These are phyloP conservation scores for Scedosporium dehoogii DNA, from an alignment of 2,329 filamentous ascomycete genomes.

Conservation along the genomic window DNA sequence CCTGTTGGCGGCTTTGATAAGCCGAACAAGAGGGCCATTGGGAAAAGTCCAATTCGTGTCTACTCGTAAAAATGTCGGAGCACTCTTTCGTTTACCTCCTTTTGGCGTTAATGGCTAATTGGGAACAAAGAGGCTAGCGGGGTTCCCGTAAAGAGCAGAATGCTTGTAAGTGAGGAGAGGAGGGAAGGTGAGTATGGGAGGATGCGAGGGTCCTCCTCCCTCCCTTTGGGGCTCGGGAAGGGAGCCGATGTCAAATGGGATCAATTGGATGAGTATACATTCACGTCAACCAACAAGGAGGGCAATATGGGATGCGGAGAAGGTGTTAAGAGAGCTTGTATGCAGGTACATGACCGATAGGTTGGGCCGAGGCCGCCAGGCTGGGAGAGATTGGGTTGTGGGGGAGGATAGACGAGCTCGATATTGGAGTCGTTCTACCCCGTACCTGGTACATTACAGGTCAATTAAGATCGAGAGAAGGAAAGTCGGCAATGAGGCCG, in stretches of 20 bases:
- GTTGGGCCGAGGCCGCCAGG: background rate
- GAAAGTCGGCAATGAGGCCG: background rate
- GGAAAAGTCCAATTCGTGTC: background rate
- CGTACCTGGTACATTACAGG: slow-evolving; percentile 3
- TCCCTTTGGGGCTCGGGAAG: background rate
- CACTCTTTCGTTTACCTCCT: background rate
- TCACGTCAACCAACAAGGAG: background rate
- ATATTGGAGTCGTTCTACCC: slow-evolving; percentile 3
- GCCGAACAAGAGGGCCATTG: background rate
- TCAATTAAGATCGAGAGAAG: background rate
- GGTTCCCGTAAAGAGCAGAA: background rate
- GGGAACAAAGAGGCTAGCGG: background rate
- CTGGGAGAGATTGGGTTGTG: background rate
- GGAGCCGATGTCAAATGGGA: background rate
- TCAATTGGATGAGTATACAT: background rate
- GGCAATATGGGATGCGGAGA: slow-evolving; percentile 3
- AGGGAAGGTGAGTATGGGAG: background rate
- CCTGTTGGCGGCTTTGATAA: background rate
- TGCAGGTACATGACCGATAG: slow-evolving; percentile 6
- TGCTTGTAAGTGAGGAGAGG: background rate
- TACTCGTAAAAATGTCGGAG: background rate
- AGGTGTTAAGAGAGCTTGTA: background rate
- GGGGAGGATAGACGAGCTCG: slow-evolving; percentile 4
- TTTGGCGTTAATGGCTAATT: slow-evolving; percentile 1
- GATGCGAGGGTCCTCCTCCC: background rate